Evolutionary conservation across 192 early-diverging fungal genomes (phyloP).

Genomic region (Coemansia brasiliensis): DNA sequence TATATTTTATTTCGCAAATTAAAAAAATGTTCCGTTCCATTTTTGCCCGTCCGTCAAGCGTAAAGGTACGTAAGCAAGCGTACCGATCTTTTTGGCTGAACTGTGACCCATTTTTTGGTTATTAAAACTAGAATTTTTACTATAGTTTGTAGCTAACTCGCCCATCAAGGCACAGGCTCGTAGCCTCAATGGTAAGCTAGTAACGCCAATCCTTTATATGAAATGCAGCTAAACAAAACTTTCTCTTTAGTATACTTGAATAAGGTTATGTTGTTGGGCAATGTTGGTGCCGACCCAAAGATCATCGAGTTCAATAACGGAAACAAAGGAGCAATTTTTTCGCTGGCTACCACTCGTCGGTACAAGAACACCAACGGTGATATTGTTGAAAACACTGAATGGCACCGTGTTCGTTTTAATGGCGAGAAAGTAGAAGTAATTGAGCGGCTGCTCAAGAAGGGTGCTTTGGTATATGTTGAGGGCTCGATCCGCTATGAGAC

Average conservation of each 20-base stretch:
- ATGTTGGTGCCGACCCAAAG: constrained; percentile 63
- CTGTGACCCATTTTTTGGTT: background rate
- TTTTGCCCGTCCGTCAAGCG: constrained; percentile 16
- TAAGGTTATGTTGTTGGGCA: constrained; percentile 66
- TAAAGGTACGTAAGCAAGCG: constrained; percentile 24
- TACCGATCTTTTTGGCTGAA: background rate
- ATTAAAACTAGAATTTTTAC: background rate
- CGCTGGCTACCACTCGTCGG: constrained; percentile 64
- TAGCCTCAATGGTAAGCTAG: constrained; percentile 8
- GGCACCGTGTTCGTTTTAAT: constrained; percentile 62
- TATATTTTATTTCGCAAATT: background rate
- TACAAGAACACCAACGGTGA: constrained; percentile 67
- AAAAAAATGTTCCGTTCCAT: constrained; percentile 35
- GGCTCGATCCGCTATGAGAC: constrained; percentile 63
- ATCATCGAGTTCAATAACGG: constrained; percentile 46
- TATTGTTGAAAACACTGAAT: constrained; percentile 65
- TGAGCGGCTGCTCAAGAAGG: constrained; percentile 55
- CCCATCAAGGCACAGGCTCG: constrained; percentile 28
- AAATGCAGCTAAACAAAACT: background rate
- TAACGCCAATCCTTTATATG: background rate
- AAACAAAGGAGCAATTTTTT: constrained; percentile 56
- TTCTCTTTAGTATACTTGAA: constrained; percentile 46
- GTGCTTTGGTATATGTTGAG: constrained; percentile 65
- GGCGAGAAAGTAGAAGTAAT: constrained; percentile 27
- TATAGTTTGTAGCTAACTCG: constrained; percentile 15